Evolutionary conservation across 2,329 filamentous ascomycete genomes (phyloP).

Genomic region (Talaromyces marneffei): DNA sequence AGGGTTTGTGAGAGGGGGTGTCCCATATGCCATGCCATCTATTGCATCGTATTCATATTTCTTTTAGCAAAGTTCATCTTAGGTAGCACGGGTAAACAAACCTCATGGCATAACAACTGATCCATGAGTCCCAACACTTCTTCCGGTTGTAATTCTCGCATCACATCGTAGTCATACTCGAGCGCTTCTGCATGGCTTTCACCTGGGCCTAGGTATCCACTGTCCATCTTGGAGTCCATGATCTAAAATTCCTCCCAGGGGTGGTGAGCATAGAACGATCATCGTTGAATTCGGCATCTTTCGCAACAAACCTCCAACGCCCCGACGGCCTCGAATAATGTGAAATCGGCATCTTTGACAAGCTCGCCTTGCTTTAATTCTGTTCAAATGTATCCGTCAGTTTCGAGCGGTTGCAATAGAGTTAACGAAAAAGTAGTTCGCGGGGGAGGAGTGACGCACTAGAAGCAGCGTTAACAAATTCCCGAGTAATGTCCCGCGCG

Average conservation of each 20-base stretch:
- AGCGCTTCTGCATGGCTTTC: conserved; percentile 56
- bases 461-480: conserved; percentile 48
- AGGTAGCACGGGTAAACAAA: conserved; percentile 32
- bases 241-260: conserved; percentile 55
- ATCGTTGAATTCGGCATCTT: background rate
- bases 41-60: conserved; percentile 10
- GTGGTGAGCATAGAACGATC: background rate
- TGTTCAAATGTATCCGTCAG: conserved; percentile 31
- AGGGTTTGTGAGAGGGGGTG: conserved; percentile 91
- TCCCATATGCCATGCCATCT: conserved; percentile 97
- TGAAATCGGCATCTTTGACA: conserved; percentile 90
- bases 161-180: conserved; percentile 75
- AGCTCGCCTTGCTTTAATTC: conserved; percentile 74
- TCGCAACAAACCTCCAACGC: conserved; percentile 51
- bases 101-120: conserved; percentile 82
- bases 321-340: conserved; percentile 87
- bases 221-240: conserved; percentile 99
- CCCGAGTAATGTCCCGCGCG: conserved; percentile 50
- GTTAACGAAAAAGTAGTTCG: background rate
- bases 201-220: conserved; percentile 70
- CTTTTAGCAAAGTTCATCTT: background rate
- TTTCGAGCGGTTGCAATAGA: conserved; percentile 1
- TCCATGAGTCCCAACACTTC: conserved; percentile 93
- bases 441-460: conserved; percentile 33
- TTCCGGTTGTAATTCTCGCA: conserved; percentile 60